Base-by-base conservation (phyloP, 179 eudicot genomes). In the Carnegiea gigantea region DNA sequence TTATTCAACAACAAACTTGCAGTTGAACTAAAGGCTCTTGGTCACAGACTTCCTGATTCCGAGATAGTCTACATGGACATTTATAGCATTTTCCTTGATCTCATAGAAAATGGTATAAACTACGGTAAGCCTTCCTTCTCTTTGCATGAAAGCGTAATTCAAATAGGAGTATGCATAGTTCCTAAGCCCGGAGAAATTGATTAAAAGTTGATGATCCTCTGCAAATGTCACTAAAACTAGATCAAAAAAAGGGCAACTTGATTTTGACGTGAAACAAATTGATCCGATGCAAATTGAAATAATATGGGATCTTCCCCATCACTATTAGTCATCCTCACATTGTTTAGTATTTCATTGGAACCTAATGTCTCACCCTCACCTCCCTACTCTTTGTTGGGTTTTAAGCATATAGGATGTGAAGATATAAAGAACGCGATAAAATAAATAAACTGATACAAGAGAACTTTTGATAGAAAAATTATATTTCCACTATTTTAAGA, bases 1-100 rank as follows among this genome's bases (percentile, higher is more conserved):
- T 48, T 88, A 62, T 92, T 88, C 86, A 94, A 94, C 86, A 72
- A 73, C 15, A 94, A 92, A 85, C 86, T 94, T 24, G 79, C 86
- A 36, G 51, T 26, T 44, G 80, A 81, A 77, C 73, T 94, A 5
- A 75, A 68, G 48, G 77, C 79, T 59, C 82, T 89, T 28, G 88
- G 83, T 85, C 46, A 5, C 53, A 70, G 65, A 36, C 88, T 88
- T 40, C 85, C 86, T 9, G 53, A 77, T 12, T 85, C 92, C 43
- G 89, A 81, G 64, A 72, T 94, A 23, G 87, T 87, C 72, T 91
- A 88, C 78, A 51, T 87, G 23, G 95, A 94, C 60, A 79, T 92
- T 18, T 92, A 90, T 67, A 78, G 80, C 62, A 89, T 94, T n/a
- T 57, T 90, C 24, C 83, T 89, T 28, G 87, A 87, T 21, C 80